Conservation (phyloP, 345 rosid genomes). For the Isatis tinctoria region DNA sequence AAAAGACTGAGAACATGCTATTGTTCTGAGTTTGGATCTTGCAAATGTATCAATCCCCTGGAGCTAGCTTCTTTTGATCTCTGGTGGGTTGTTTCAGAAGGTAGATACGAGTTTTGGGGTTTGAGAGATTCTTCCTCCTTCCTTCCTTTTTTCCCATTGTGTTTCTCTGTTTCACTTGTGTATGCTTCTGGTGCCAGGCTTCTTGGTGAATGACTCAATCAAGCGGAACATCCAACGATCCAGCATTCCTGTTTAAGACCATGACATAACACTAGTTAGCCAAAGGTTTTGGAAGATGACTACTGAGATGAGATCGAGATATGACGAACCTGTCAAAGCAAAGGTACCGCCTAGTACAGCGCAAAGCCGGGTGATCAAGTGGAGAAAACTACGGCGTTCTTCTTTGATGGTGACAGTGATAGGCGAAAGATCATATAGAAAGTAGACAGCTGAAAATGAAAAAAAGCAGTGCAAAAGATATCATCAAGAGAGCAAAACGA, state of each 20-base stretch:
- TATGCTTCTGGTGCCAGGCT: conserved; percentile 21
- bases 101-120: background rate
- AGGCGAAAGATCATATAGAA: conserved; percentile 93
- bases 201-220: conserved; percentile 59
- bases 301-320: background rate
- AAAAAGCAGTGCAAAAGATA: background rate
- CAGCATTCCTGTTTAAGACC: conserved; percentile 63
- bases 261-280: background rate
- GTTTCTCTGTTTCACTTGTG: conserved; percentile 16
- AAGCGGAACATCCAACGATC: conserved; percentile 98
- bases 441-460: conserved; percentile 71
- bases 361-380: conserved; percentile 92
- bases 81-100: conserved; percentile 2
- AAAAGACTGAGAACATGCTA: conserved; percentile 1
- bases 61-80: background rate
- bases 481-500: background rate
- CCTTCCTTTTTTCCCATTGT: background rate
- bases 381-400: conserved; percentile 89
- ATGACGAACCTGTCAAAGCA: conserved; percentile 82
- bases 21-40: background rate
- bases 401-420: conserved; percentile 95
- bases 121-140: conserved; percentile 17
- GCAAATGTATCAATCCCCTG: conserved; percentile 15
- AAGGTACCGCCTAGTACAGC: conserved; percentile 99
- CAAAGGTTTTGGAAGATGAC: background rate